Conservation (phyloP, 345 rosid genomes). For the Eutrema japonicum region DNA sequence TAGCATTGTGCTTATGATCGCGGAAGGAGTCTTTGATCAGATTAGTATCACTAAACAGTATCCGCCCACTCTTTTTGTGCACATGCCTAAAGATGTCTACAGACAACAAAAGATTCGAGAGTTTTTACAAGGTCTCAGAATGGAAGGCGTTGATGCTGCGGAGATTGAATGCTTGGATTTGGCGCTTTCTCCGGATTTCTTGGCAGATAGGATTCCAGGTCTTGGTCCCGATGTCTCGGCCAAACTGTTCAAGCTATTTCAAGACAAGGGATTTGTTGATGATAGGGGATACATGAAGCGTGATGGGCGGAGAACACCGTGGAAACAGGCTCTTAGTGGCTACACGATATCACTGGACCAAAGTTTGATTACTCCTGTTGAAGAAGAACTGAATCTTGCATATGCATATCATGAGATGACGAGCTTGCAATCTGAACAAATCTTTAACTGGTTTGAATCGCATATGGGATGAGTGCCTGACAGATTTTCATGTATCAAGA, state of each 20-base stretch:
- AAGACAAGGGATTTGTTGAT: slow-evolving; percentile 64
- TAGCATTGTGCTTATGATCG: slow-evolving; percentile 81
- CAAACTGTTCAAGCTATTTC: slow-evolving; percentile 61
- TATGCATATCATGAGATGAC: slow-evolving; percentile 96
- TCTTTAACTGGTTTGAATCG: slow-evolving; percentile 90
- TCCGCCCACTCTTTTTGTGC: slow-evolving; percentile 88
- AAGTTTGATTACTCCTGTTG: slow-evolving; percentile 66
- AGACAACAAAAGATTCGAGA: slow-evolving; percentile 72
- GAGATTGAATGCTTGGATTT: slow-evolving; percentile 77
- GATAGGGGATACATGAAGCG: slow-evolving; percentile 72
- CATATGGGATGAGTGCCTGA: slow-evolving; percentile 54
- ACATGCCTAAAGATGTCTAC: slow-evolving; percentile 78
- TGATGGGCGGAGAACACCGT: slow-evolving; percentile 71
- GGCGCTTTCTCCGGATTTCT: slow-evolving; percentile 54
- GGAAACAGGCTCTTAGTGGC: slow-evolving; percentile 62
- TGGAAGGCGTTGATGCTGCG: slow-evolving; percentile 71
- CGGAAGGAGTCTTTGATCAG: slow-evolving; percentile 72
- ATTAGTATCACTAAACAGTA: slow-evolving; percentile 61
- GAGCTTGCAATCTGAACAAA: slow-evolving; percentile 77
- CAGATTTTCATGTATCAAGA: not conserved
- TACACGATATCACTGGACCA: slow-evolving; percentile 48
- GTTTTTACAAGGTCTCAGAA: slow-evolving; percentile 55
- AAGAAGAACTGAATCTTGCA: slow-evolving; percentile 92
- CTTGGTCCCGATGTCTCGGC: slow-evolving; percentile 54
- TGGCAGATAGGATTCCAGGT: slow-evolving; percentile 72